Conservation (phyloP, 2,329 filamentous ascomycete species). For the Cytospora paraplurivora region DNA sequence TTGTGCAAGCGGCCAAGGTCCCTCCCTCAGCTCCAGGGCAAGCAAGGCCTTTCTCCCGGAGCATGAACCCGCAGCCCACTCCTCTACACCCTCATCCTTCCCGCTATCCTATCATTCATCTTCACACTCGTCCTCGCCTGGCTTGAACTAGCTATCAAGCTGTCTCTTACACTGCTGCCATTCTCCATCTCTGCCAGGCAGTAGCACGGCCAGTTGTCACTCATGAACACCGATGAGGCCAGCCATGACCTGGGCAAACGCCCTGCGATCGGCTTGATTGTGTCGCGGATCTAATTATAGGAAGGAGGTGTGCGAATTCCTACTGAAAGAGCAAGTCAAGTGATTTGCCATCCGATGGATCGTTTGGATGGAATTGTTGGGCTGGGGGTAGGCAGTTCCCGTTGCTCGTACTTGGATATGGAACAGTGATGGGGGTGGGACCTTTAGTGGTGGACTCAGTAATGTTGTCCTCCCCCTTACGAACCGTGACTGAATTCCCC, state of each 20-base stretch:
- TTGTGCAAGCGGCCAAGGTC: too few species aligned
- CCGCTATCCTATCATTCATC: not conserved
- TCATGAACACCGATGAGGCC: too few species aligned
- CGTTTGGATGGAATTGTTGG: not conserved
- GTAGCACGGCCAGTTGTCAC: not conserved
- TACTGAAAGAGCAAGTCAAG: not conserved
- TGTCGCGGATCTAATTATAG: not conserved
- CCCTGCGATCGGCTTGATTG: too few species aligned
- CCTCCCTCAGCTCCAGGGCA: not conserved
- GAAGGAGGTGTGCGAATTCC: not conserved
- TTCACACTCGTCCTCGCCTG: not conserved
- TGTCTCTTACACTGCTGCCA: not conserved
- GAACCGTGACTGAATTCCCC: not conserved
- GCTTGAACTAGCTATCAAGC: not conserved
- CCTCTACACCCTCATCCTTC: not conserved
- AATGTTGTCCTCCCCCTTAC: too few species aligned
- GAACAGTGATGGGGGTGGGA: not conserved
- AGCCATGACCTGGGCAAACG: too few species aligned
- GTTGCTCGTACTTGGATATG: not conserved
- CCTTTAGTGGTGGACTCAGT: not conserved
- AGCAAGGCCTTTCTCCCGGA: not conserved
- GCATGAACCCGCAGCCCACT: not conserved
- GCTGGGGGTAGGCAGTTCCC: not conserved
- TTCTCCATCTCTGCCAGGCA: not conserved
- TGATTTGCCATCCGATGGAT: not conserved